Conservation (phyloP, 2,329 filamentous ascomycete genomes). For the Neofusicoccum laricinum region DNA sequence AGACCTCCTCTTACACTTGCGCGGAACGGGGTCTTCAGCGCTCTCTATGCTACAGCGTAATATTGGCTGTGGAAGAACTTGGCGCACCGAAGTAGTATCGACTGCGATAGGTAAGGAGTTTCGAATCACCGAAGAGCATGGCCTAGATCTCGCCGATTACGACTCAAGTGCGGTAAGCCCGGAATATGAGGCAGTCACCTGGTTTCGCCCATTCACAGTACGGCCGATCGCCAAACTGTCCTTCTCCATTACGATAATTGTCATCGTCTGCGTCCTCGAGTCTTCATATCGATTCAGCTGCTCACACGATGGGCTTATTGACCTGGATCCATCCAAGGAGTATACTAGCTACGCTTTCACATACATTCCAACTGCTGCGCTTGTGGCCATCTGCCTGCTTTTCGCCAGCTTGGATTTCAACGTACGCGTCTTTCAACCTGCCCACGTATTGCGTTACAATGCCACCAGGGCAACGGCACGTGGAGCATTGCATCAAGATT, state of each 20-base stretch:
- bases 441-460: background rate
- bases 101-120: no score
- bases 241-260: background rate
- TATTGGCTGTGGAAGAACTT: no score
- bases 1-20: no score
- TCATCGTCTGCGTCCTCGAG: background rate
- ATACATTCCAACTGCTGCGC: background rate
- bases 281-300: background rate
- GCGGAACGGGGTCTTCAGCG: no score
- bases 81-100: no score
- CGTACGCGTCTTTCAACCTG: background rate
- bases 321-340: background rate
- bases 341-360: background rate
- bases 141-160: no score
- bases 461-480: no score
- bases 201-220: background rate
- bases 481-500: background rate
- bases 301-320: background rate
- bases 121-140: no score
- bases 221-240: no score
- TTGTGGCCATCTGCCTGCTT: background rate
- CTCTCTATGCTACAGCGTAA: no score
- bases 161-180: background rate
- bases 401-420: background rate
- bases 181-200: background rate